phyloP scores from a whole-genome alignment of 2,329 filamentous ascomycete species.

The Monosporascus sp. region DNA sequence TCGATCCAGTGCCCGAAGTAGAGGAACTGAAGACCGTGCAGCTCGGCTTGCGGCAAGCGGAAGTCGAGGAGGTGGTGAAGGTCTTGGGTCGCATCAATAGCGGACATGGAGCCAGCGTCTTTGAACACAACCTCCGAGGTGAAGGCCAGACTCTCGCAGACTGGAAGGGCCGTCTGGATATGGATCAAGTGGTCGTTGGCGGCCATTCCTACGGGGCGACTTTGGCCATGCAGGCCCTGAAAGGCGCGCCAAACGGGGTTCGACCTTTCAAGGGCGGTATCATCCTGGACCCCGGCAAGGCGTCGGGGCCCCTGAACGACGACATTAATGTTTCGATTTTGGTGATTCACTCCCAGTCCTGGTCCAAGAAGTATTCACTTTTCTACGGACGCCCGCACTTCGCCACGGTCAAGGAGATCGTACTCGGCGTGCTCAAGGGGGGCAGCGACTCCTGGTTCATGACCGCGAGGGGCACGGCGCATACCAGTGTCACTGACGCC shows the following conservation, averaged over 20 bases:
- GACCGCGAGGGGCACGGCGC: conserved; percentile 49
- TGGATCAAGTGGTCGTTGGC: conserved; percentile 48
- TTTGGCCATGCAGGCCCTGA: conserved; percentile 55
- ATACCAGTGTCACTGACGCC: conserved; percentile 62
- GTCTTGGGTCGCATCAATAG: conserved; percentile 36
- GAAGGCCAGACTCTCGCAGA: conserved; percentile 42
- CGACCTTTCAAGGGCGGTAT: conserved; percentile 52
- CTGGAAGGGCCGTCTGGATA: conserved; percentile 51
- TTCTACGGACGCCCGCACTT: conserved; percentile 64
- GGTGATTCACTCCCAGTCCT: conserved; percentile 59
- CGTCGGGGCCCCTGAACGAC: conserved; percentile 55
- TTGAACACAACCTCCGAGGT: conserved; percentile 36
- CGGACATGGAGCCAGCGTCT: conserved; percentile 31
- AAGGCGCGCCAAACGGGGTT: conserved; percentile 35
- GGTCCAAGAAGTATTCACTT: conserved; percentile 50
- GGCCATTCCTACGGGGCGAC: conserved; percentile 66
- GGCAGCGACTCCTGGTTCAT: conserved; percentile 47
- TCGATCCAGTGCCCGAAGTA: conserved; percentile 17
- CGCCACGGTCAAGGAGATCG: conserved; percentile 54
- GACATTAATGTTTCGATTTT: conserved; percentile 54
- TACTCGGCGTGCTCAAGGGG: conserved; percentile 38
- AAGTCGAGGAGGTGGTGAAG: conserved; percentile 40
- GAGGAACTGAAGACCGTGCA: conserved; percentile 39
- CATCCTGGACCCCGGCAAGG: conserved; percentile 62
- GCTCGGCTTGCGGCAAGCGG: conserved; percentile 45